A percentile compares a stretch with the other conserved stretches of the same genome.
Evolutionary conservation across 805 yeast species (phyloP).

Genomic region (Pichia occidentalis): DNA sequence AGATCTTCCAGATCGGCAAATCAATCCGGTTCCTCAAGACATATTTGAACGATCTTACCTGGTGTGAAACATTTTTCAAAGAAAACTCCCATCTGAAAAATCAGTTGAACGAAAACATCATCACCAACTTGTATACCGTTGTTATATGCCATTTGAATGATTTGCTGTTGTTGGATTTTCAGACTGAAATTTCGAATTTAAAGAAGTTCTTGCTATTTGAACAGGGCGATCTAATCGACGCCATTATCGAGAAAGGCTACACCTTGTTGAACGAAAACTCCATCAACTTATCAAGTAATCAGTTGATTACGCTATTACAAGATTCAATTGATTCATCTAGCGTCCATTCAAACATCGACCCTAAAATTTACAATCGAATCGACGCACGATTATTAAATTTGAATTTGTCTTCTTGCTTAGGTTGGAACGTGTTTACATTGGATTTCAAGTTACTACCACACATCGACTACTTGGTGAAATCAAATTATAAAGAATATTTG

Average conservation of each 20-base stretch:
- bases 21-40: conserved; percentile 40
- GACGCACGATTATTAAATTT: conserved; percentile 81
- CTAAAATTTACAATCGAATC: conserved; percentile 43
- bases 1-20: conserved; percentile 65
- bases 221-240: conserved; percentile 76
- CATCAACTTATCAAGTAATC: conserved; percentile 53
- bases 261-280: conserved; percentile 55
- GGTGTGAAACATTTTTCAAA: conserved; percentile 10
- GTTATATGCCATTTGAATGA: conserved; percentile 41
- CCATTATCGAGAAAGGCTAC: conserved; percentile 50
- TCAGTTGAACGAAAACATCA: too few species aligned
- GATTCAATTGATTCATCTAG: conserved; percentile 57
- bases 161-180: conserved; percentile 42
- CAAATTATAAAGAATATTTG: conserved; percentile 53
- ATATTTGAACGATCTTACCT: conserved; percentile 5
- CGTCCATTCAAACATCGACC: conserved; percentile 32
- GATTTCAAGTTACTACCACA: conserved; percentile 59
- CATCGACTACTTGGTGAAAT: conserved; percentile 48
- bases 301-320: conserved; percentile 55
- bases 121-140: too few species aligned
- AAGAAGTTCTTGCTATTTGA: conserved; percentile 65
- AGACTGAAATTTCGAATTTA: conserved; percentile 51
- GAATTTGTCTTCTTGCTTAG: conserved; percentile 49
- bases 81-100: conserved; percentile 23
- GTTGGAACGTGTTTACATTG: conserved; percentile 90